phyloP scores from a whole-genome alignment of 208 protist genomes.

The Trichomonas tenax region DNA sequence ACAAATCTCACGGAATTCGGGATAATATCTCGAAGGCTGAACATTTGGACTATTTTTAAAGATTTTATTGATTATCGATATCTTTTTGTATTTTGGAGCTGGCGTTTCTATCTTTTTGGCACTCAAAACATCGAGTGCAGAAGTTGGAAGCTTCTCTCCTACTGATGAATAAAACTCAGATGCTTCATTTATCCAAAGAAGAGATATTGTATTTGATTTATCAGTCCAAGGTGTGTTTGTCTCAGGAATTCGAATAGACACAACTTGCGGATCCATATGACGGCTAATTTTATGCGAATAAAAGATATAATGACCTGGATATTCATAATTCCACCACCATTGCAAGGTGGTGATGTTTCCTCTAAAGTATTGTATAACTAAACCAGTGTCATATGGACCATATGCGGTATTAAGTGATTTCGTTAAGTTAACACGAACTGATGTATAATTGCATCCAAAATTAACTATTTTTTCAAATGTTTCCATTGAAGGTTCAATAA shows the following conservation, averaged over 20 bases:
- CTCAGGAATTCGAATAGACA: not conserved
- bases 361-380: not conserved
- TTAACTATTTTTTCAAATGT: not conserved
- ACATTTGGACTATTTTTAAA: not conserved
- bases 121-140: not conserved
- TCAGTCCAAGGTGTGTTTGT: not conserved
- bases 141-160: not conserved
- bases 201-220: not conserved
- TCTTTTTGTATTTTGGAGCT: not conserved
- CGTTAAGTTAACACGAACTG: not conserved
- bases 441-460: not conserved
- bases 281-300: not conserved
- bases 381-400: not conserved
- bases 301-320: not conserved
- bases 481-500: not conserved
- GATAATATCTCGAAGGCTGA: not conserved
- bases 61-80: not conserved
- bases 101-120: not conserved
- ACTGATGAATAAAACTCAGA: not conserved
- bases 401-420: not conserved
- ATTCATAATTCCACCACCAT: not conserved
- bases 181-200: not conserved
- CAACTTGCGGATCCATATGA: not conserved
- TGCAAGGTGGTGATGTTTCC: not conserved
- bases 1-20: not conserved